phyloP scores from a whole-genome alignment of 352 stramenopile genomes.

The Phytopythium helicoides region DNA sequence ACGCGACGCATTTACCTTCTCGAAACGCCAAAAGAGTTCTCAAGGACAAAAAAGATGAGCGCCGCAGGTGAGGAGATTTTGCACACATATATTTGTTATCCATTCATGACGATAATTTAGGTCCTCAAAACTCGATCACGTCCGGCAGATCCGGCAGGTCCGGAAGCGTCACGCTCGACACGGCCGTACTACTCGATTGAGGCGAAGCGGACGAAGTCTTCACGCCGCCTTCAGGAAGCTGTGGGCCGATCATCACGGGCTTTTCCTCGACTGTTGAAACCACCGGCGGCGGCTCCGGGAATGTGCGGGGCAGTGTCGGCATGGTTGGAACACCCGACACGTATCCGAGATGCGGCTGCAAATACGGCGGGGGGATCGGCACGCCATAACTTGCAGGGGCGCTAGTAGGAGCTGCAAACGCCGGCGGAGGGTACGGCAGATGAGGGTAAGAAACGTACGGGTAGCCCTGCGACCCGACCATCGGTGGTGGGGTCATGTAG shows the following conservation, averaged over 20 bases:
- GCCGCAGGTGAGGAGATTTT: too few relatives aligned
- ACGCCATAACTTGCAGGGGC: constrained; percentile 20
- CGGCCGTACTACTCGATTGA: constrained; percentile 7
- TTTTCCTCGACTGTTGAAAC: constrained; percentile 7
- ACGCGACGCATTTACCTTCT: too few relatives aligned
- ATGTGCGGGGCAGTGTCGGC: constrained; percentile 6
- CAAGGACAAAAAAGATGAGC: too few relatives aligned
- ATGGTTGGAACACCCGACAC: constrained; percentile 21
- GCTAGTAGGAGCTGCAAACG: constrained; percentile 16
- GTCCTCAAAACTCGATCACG: constrained; percentile 40
- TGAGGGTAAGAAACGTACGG: constrained; percentile 34
- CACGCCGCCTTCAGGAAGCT: constrained; percentile 30
- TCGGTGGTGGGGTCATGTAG: constrained; percentile 1
- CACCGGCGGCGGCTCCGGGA: constrained; percentile 2
- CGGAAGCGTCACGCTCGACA: constrained; percentile 14
- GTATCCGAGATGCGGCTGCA: constrained; percentile 34
- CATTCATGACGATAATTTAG: constrained; percentile 22
- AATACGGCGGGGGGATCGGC: constrained; percentile 22
- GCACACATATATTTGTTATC: too few relatives aligned
- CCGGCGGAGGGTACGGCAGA: constrained; percentile 29
- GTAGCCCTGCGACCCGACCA: constrained; percentile 23
- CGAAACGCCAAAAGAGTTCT: too few relatives aligned
- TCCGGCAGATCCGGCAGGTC: constrained; percentile 53
- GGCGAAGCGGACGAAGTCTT: constrained; percentile 7
- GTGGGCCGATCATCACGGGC: constrained; percentile 42